These are phyloP conservation scores for Thermochaetoides thermophila DNA, from an alignment of 495 filamentous ascomycete species.

Conservation along the genomic window DNA sequence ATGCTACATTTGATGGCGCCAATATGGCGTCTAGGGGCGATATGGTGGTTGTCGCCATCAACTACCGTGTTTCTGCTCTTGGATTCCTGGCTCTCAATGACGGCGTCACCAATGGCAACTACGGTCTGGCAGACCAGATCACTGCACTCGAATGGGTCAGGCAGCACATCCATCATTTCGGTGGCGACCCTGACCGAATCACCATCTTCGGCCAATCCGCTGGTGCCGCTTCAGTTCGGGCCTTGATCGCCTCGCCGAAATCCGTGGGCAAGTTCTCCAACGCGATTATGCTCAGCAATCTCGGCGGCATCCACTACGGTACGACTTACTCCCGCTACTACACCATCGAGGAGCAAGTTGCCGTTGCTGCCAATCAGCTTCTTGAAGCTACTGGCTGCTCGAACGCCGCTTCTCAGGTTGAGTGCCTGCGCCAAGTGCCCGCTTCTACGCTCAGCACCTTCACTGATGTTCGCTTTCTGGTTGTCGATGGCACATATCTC, in stretches of 20 bases:
- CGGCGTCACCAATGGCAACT: constrained; percentile 39
- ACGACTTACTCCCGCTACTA: constrained; percentile 33
- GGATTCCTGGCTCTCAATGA: constrained; percentile 40
- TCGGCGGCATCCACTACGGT: constrained; percentile 32
- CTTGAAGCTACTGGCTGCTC: constrained; percentile 29
- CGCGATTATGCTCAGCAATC: constrained; percentile 35
- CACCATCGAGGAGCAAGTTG: constrained; percentile 28
- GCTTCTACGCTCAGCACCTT: constrained; percentile 18
- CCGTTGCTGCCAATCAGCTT: constrained; percentile 24
- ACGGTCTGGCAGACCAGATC: constrained; percentile 40
- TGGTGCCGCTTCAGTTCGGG: constrained; percentile 37
- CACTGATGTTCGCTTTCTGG: constrained; percentile 24
- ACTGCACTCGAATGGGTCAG: constrained; percentile 49
- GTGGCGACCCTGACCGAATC: constrained; percentile 44
- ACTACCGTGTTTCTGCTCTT: constrained; percentile 49
- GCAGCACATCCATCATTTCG: constrained; percentile 44
- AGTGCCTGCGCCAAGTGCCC: constrained; percentile 31
- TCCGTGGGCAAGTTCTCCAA: constrained; percentile 32
- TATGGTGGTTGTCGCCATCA: constrained; percentile 46
- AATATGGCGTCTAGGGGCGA: constrained; percentile 36
- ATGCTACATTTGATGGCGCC: constrained; percentile 31
- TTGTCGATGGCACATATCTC: constrained; percentile 34
- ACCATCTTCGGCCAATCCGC: constrained; percentile 44
- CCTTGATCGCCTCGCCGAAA: constrained; percentile 37
- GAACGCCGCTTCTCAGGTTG: constrained; percentile 24